These are phyloP conservation scores for Boletellus emodensis DNA, from an alignment of 768 basidiomycete genomes.

Conservation along the genomic window DNA sequence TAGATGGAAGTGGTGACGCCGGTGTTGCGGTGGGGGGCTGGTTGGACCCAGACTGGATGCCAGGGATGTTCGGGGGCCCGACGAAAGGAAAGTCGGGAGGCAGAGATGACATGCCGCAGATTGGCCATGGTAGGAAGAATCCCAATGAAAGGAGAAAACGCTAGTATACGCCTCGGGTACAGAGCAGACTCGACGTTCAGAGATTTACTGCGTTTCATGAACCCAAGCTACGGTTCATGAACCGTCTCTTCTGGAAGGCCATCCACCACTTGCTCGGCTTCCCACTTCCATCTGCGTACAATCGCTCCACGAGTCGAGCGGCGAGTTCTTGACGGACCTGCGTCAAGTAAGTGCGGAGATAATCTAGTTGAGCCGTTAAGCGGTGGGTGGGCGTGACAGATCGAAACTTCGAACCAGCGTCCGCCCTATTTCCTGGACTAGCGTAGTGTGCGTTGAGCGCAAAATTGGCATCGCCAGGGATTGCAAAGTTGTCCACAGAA, in stretches of 20 bases:
- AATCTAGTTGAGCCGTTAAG: slow-evolving; percentile 49
- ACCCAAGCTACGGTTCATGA: slow-evolving; percentile 89
- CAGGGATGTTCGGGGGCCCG: slow-evolving; percentile 67
- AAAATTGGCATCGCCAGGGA: slow-evolving; percentile 96
- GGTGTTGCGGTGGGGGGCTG: slow-evolving; percentile 66
- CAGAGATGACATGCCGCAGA: slow-evolving; percentile 70
- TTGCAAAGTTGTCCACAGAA: slow-evolving; percentile 87
- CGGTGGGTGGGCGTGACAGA: not conserved
- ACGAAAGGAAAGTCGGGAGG: slow-evolving; percentile 63
- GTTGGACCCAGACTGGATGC: slow-evolving; percentile 96
- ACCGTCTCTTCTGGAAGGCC: slow-evolving; percentile 96
- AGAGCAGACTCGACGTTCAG: not conserved
- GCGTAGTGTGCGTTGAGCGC: slow-evolving; percentile 91
- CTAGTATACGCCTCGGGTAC: slow-evolving; percentile 23
- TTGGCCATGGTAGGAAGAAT: slow-evolving; percentile 87
- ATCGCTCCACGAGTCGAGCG: slow-evolving; percentile 74
- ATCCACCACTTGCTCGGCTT: slow-evolving; percentile 99
- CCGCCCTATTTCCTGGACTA: slow-evolving; percentile 66
- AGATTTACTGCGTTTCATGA: slow-evolving; percentile 36
- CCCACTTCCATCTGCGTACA: slow-evolving; percentile 90
- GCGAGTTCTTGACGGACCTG: slow-evolving; percentile 94
- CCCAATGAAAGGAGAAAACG: slow-evolving; percentile 75
- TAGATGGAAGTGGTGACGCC: slow-evolving; percentile 47
- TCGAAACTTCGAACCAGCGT: slow-evolving; percentile 61
- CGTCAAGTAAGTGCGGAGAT: slow-evolving; percentile 83